Evolutionary conservation across 495 filamentous ascomycete species (phyloP).

Genomic region (Aspergillus funiculosus): DNA sequence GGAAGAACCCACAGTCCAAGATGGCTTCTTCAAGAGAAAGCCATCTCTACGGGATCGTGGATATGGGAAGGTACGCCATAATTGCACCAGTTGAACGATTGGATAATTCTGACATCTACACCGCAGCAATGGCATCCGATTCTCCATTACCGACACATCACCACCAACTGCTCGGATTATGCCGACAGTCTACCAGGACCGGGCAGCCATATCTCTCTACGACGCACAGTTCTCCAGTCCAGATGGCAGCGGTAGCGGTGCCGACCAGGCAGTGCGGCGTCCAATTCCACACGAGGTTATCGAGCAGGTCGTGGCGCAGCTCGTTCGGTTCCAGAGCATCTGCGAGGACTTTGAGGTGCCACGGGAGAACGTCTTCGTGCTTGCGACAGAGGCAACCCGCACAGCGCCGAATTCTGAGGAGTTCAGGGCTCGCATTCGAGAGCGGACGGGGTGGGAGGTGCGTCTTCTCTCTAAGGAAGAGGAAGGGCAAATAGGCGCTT

Average conservation of each 20-base stretch:
- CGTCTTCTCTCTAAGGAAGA: conserved; percentile 68
- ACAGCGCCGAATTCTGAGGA: conserved; percentile 65
- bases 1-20: not conserved
- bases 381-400: conserved; percentile 83
- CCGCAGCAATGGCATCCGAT: conserved; percentile 82
- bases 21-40: conserved; percentile 4
- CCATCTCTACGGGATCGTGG: conserved; percentile 46
- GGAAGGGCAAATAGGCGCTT: conserved; percentile 73
- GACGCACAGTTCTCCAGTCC: conserved; percentile 59
- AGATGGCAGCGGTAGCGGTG: conserved; percentile 10
- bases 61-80: conserved; percentile 67
- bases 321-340: conserved; percentile 64
- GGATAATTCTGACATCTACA: not conserved
- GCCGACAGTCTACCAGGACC: conserved; percentile 67
- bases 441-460: conserved; percentile 58
- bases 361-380: conserved; percentile 55
- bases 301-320: conserved; percentile 49
- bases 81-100: too few species aligned
- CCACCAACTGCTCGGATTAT: conserved; percentile 63
- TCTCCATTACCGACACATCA: conserved; percentile 74
- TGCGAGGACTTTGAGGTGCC: conserved; percentile 65
- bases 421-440: conserved; percentile 56
- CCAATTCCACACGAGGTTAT: conserved; percentile 60
- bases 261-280: conserved; percentile 21
- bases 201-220: conserved; percentile 77